phyloP scores from a whole-genome alignment of 1,284 basidiomycete species.

The Sporisorium reilianum region DNA sequence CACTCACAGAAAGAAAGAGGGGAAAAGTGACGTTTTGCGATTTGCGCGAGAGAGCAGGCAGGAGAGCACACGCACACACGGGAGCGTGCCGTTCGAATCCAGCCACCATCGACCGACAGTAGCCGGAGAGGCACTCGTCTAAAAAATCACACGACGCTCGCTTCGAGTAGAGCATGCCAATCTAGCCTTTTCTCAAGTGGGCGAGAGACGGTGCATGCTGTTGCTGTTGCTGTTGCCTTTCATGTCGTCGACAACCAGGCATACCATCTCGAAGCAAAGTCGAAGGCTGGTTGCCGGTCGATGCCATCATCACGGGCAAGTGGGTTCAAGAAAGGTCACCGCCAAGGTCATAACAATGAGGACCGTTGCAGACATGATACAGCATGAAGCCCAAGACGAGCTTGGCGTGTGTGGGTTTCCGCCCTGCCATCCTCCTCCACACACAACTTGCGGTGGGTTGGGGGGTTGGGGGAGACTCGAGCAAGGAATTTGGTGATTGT shows the following conservation, averaged over 20 bases:
- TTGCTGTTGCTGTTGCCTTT: background rate
- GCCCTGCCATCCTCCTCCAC: background rate
- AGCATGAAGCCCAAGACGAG: no score
- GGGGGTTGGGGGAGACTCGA: background rate
- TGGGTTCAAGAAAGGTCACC: background rate
- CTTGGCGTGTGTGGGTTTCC: background rate
- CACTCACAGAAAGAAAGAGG: background rate
- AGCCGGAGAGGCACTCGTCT: background rate
- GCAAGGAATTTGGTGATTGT: background rate
- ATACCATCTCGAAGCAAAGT: background rate
- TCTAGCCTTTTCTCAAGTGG: no score
- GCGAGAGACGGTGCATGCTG: background rate
- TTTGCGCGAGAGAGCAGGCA: no score
- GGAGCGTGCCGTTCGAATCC: no score
- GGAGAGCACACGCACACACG: no score
- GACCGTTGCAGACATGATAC: constrained; percentile 6
- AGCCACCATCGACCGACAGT: background rate
- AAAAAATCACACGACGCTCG: constrained; percentile 26
- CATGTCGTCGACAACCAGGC: background rate
- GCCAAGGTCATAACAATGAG: constrained; percentile 1
- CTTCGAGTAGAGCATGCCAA: no score
- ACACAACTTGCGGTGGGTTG: no score
- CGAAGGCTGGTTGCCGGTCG: background rate
- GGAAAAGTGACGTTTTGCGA: constrained; percentile 9
- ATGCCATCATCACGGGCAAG: background rate